Evolutionary conservation across 1,284 basidiomycete species (phyloP), one percentile per base, ranked within the genome.

Genomic region (Tilletia horrida): DNA sequence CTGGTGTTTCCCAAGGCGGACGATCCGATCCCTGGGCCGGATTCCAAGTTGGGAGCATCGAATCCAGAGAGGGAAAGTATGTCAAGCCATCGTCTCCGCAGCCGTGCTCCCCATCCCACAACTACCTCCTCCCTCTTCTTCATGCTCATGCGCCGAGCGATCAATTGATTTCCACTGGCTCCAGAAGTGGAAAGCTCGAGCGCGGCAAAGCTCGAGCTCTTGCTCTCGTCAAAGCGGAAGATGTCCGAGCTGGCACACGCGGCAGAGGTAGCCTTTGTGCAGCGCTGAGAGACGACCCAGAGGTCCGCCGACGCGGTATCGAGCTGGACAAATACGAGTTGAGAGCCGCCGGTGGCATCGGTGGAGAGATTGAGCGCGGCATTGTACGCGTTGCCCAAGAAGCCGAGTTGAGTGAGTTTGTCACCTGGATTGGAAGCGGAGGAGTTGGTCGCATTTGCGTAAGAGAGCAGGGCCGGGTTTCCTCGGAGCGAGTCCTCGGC

Each of bases 281-380:
- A 75, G 18, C n/a, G 21, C 35, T 64, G 43, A 11, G 73, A 75
- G 23, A 73, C 66, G 64, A 75, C 43, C 73, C 73, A 75, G 4
- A 75, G 67, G 27, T 75, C 73, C n/a, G 69, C 55, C 1, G 73
- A 75, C 0, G 72, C 73, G 0, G 73, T 75, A 59, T 75, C 73
- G 40, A 75, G 68, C 65, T 75, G 70, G 14, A 75, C 73, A 64
- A 73, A 73, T 1, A 72, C 67, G 3, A 67, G 63, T 44, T 75
- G 73, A 2, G 69, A 23, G 21, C 35, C 25, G 16, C 50, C 50
- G n/a, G 50, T 52, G 3, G 71, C 64, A 23, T 66, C 21, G 8
- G 73, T 69, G 11, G 69, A 69, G 21, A 75, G 42, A 43, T 73
- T 73, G 50, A 75, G 66, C 7, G 73, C 65, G 1, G 66, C 40